Evolutionary conservation across 257 asterid species (phyloP).

Genomic region (Haberlea rhodopensis): DNA sequence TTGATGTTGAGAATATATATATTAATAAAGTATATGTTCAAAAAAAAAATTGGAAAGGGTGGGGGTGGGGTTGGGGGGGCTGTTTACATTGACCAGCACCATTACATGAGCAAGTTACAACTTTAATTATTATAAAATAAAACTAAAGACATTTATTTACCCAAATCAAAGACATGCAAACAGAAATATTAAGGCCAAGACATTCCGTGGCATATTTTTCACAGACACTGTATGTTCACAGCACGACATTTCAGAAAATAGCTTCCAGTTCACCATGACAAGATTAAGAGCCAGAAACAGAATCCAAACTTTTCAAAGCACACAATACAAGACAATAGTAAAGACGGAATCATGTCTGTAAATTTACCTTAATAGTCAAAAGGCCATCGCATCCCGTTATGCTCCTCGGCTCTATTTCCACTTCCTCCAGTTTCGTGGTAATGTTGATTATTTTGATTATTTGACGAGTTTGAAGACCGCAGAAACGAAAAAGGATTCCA

Average conservation of each 20-base stretch:
- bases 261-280: background rate
- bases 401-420: background rate
- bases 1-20: too few species aligned
- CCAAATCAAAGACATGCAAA: background rate
- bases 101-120: background rate
- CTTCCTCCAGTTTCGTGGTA: background rate
- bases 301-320: background rate
- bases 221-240: background rate
- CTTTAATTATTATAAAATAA: background rate
- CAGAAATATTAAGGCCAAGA: background rate
- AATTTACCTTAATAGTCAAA: background rate
- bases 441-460: background rate
- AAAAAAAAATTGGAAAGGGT: too few species aligned
- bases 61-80: too few species aligned
- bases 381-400: background rate
- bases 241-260: background rate
- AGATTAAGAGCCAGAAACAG: background rate
- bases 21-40: too few species aligned
- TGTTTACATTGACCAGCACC: background rate
- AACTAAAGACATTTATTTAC: background rate
- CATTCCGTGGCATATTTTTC: background rate
- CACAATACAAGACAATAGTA: background rate
- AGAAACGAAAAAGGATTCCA: conserved; percentile 33
- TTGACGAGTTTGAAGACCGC: background rate
- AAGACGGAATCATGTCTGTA: background rate